Base-by-base conservation (phyloP, 768 basidiomycete genomes). In the Suillus discolor region DNA sequence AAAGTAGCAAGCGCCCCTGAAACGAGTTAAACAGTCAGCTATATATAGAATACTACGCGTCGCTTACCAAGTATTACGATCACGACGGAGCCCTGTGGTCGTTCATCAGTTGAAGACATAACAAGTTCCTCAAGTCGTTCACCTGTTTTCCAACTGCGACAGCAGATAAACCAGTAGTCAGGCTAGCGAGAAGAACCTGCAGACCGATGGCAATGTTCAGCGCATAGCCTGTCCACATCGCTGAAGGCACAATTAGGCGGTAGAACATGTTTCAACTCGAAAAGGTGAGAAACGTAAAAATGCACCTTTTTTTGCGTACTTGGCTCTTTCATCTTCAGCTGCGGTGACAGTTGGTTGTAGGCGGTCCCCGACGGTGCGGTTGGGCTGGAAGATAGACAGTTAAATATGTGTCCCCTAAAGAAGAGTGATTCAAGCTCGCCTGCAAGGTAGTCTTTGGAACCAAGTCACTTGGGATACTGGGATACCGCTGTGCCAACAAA, bases 341-440 rank as follows among this genome's bases (percentile, higher is more conserved):
- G 75, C 74, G 0, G 75, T 59, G 6, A 89, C 67, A 0, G 87
- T 89, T 5, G 84, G 84, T 36, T 77, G 57, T 4, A 89, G 71
- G 6, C 88, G 81, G 49, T 87, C 84, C 16, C 79, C 78, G 1
- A 87, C 78, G 0, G 82, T 73, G 42, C 3, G 39, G 13, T 44
- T 34, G 5, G 20, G 54, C 54, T 55, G 31, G 20, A 34, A 20
- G 20, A 55, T 34, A 34, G 18, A 9, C 9, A 34, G 2, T 12
- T 55, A 5, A 12, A 5, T 31, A 55, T n/a, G 31, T 54, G 20
- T 20, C 20, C 34, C 20, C 6, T 34, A 34, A 11, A n/a, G 20
- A 55, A n/a, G 31, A 3, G 2, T 13, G 18, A 55, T 34, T 20
- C 31, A 13, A 55, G 54, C 54, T 55, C 20, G 6, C 54, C 54